Conservation (phyloP, 495 filamentous ascomycete species). For the Trichocladium antarcticum region DNA sequence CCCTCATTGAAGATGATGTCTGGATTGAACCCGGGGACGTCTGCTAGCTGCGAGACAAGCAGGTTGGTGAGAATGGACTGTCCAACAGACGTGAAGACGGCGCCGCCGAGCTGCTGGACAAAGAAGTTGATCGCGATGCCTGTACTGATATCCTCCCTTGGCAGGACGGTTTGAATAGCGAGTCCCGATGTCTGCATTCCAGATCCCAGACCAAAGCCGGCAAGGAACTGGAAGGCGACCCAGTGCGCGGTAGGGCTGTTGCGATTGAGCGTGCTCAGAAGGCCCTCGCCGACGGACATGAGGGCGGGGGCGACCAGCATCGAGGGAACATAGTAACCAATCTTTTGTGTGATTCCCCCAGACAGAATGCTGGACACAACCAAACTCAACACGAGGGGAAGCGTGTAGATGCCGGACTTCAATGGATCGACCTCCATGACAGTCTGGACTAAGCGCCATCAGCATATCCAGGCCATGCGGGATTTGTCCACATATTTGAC, state of each 20-base stretch:
- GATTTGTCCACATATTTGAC: constrained; percentile 14
- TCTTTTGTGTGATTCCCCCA: constrained; percentile 41
- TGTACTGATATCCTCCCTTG: constrained; percentile 45
- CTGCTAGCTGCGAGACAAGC: constrained; percentile 38
- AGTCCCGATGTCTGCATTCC: constrained; percentile 61
- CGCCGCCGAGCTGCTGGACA: constrained; percentile 53
- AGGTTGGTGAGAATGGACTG: constrained; percentile 54
- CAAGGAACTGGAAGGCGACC: constrained; percentile 65
- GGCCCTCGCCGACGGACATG: constrained; percentile 55
- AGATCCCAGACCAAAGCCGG: constrained; percentile 57
- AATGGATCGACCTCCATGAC: constrained; percentile 47
- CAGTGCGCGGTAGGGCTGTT: constrained; percentile 45
- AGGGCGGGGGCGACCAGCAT: constrained; percentile 47
- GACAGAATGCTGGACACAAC: constrained; percentile 39
- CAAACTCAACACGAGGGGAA: constrained; percentile 46
- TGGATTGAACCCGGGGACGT: constrained; percentile 38
- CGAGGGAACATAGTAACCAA: constrained; percentile 61
- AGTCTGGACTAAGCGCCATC: constrained; percentile 57
- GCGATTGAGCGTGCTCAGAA: constrained; percentile 53
- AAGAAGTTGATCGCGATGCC: constrained; percentile 58
- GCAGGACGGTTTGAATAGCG: constrained; percentile 52
- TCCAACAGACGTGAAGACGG: constrained; percentile 53
- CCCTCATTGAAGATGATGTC: constrained; percentile 43
- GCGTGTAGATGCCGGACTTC: constrained; percentile 49
- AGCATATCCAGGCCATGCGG: constrained; percentile 20